Conservation (phyloP, 2,329 filamentous ascomycete genomes). For the Botrytis tulipae region DNA sequence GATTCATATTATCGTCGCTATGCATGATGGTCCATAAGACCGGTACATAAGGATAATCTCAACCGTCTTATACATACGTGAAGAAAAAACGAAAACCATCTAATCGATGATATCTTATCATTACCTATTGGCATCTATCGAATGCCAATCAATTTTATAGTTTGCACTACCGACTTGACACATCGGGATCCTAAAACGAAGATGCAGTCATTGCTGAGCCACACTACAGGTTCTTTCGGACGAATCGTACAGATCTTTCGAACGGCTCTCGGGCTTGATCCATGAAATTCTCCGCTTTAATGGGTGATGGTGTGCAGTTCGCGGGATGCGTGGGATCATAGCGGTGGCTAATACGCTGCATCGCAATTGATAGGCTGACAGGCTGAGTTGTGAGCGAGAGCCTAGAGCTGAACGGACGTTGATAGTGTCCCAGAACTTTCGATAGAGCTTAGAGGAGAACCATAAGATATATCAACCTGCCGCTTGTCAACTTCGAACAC, state of each 20-base stretch:
- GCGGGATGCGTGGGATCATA: neutral
- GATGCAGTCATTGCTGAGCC: slow-evolving; percentile 3
- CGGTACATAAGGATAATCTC: neutral
- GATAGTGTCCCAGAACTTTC: neutral
- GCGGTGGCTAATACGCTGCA: neutral
- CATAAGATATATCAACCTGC: neutral
- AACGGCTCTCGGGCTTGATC: neutral
- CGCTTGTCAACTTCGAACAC: neutral
- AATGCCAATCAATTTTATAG: slow-evolving; percentile 3
- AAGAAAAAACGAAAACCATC: neutral
- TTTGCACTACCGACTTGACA: neutral
- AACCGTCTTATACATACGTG: neutral
- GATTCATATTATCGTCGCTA: neutral
- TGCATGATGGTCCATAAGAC: neutral
- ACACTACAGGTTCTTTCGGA: neutral
- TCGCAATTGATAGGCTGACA: neutral
- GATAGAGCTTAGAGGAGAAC: neutral
- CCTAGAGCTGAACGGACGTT: neutral
- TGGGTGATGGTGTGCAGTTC: slow-evolving; percentile 1
- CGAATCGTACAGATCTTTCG: neutral
- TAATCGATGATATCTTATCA: neutral
- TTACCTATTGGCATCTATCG: neutral
- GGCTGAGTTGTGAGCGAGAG: neutral
- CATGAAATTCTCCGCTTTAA: neutral
- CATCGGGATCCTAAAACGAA: neutral